Base-by-base conservation (phyloP, 805 yeast species). In the Scheffersomyces amazonensis region DNA sequence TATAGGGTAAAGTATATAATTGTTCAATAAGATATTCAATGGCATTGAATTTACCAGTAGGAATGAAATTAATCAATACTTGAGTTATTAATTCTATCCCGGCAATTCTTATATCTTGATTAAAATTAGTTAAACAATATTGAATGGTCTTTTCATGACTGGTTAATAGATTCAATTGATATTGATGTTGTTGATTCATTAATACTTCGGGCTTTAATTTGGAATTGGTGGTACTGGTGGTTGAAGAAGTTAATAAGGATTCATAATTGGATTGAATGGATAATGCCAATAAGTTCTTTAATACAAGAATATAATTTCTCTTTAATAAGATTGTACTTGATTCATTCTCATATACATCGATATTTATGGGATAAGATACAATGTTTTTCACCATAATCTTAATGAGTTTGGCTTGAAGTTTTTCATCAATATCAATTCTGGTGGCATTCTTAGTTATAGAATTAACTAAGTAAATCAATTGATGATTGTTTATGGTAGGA, bases 141-240 rank as follows among this genome's bases (percentile, higher is more conserved):
- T 48, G 32, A 21, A 68, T 34, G 1, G 48, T 34, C 29, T 64
- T 66, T 27, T 64, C 70, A 41, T 64, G 52, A 1, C 60, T 34
- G 3, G 48, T 22, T 30, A 69, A 51, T 9, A 69, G 37, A 18
- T 46, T 43, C 12, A 36, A 36, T 48, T 69, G 75, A 44, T 54
- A 66, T 38, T 53, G 64, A 41, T 66, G 58, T 41, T 69, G 74
- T 35, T 58, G 69, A 6, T 52, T 33, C 72, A 68, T 66, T 28
- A 69, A 54, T 2, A 63, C 48, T 39, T 69, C 74, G 0, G 75
- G 73, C 35, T 66, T 66, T 58, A 65, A 41, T 44, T 66, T 69
- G 3, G 71, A 56, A 5, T 69, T 65, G 1, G 68, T 57, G 3
- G 65, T 45, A 5, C 56, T 44, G 1, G 71, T 60, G 1, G 69